Percentiles rank a stretch among this genome's conserved stretches.
phyloP scores from a whole-genome alignment of 345 rosid genomes.

The Hirschfeldia incana region DNA sequence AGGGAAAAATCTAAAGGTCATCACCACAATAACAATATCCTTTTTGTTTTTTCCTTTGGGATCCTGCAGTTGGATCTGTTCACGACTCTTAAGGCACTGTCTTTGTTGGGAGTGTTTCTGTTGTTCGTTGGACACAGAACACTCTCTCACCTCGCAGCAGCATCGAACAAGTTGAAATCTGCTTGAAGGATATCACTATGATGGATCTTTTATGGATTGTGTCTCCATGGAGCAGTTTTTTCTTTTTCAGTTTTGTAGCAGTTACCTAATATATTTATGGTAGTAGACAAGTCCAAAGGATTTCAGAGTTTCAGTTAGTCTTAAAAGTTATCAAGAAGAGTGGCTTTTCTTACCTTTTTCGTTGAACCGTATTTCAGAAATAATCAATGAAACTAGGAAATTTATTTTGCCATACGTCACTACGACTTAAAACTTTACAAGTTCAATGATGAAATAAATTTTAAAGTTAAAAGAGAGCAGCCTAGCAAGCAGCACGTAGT shows the following conservation, averaged over 20 bases:
- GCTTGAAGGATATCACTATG: slow-evolving; percentile 39
- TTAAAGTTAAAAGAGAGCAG: too few relatives aligned
- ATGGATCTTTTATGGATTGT: background rate
- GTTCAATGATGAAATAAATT: too few relatives aligned
- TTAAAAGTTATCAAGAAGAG: slow-evolving; percentile 5
- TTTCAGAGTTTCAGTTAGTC: slow-evolving; percentile 31
- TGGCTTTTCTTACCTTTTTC: background rate
- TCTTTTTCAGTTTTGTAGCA: slow-evolving; percentile 33
- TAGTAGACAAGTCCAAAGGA: slow-evolving; percentile 1
- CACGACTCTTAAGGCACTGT: slow-evolving; percentile 75
- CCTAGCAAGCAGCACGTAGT: too few relatives aligned
- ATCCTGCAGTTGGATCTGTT: slow-evolving; percentile 82
- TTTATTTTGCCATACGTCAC: too few relatives aligned
- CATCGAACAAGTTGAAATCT: slow-evolving; percentile 85
- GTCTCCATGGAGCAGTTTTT: slow-evolving; percentile 12
- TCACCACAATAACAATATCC: background rate
- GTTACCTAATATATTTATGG: slow-evolving; percentile 34
- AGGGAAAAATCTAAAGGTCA: background rate
- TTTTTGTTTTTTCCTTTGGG: background rate
- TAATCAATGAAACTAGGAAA: too few relatives aligned
- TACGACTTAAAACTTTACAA: too few relatives aligned
- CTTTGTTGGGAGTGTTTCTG: slow-evolving; percentile 77
- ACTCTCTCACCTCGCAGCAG: slow-evolving; percentile 77
- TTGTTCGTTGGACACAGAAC: slow-evolving; percentile 83
- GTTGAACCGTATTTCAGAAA: background rate